These are phyloP conservation scores for Melampsora americana DNA, from an alignment of 1,284 basidiomycete species.

Conservation along the genomic window DNA sequence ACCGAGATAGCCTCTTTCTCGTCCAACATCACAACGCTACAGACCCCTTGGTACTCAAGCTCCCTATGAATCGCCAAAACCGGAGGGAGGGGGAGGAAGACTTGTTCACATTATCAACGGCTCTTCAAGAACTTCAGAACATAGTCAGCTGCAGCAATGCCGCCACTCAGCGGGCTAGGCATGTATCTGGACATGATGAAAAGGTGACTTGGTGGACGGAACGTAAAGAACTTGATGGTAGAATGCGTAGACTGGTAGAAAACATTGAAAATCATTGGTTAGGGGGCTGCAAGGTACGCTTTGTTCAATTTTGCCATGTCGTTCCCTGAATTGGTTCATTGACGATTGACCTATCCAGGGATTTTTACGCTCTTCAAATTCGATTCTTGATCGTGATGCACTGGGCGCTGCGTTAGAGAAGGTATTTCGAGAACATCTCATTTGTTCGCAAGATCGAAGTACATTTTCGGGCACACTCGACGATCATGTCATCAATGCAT, in stretches of 20 bases:
- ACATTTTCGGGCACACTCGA: conserved; percentile 62
- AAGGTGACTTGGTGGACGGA: conserved; percentile 75
- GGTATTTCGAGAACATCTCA: conserved; percentile 54
- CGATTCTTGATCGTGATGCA: conserved; percentile 20
- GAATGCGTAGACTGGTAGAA: conserved; percentile 71
- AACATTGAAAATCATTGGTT: conserved; percentile 95
- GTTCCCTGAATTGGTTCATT: background rate
- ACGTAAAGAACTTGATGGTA: conserved; percentile 69
- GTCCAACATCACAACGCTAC: conserved; percentile 64
- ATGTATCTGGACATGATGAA: conserved; percentile 61
- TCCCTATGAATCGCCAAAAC: conserved; percentile 75
- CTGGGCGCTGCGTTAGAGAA: conserved; percentile 24
- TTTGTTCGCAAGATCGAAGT: conserved; percentile 63
- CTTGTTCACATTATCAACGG: conserved; percentile 71
- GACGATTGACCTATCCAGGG: conserved; percentile 21
- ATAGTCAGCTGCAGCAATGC: conserved; percentile 76
- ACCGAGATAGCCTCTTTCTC: conserved; percentile 77
- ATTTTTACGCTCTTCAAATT: conserved; percentile 30
- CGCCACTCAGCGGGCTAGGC: conserved; percentile 69
- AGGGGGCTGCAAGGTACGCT: conserved; percentile 84
- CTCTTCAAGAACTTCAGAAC: conserved; percentile 68
- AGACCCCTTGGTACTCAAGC: conserved; percentile 73
- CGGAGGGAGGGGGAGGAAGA: conserved; percentile 71
- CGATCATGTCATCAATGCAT: conserved; percentile 74
- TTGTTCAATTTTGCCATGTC: background rate